phyloP scores from a whole-genome alignment of 306 rosid genomes.

The peach (Prunus persica) region Prunus_persica_NCBIv2 NC_034010.1:1108501-1109000 shows the following conservation, averaged over 20 bases:
- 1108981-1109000: conserved; percentile 93
- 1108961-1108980: conserved; percentile 98
- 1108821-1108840: conserved; percentile 22
- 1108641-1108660: conserved; percentile 67
- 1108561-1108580: conserved; percentile 49
- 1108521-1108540: conserved; percentile 99
- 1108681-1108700: conserved; percentile 42
- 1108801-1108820: conserved; percentile 5
- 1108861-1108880: conserved; percentile 91
- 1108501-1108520: conserved; percentile 36
- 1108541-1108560: conserved; percentile 93
- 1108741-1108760: not conserved
- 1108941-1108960: conserved; percentile 86
- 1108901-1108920: conserved; percentile 97
- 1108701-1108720: conserved; percentile 21
- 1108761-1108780: conserved; percentile 25
- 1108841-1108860: conserved; percentile 94
- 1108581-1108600: conserved; percentile 19
- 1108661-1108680: conserved; percentile 48
- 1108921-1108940: conserved; percentile 86
- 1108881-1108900: conserved; percentile 83
- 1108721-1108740: not conserved
- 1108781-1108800: conserved; percentile 6
- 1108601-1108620: conserved; percentile 84
- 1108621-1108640: conserved; percentile 57